A percentile compares a stretch with the other conserved stretches of the same genome.
phyloP scores from a whole-genome alignment of 169 alveolate species.

The Eimeria tenella region DNA sequence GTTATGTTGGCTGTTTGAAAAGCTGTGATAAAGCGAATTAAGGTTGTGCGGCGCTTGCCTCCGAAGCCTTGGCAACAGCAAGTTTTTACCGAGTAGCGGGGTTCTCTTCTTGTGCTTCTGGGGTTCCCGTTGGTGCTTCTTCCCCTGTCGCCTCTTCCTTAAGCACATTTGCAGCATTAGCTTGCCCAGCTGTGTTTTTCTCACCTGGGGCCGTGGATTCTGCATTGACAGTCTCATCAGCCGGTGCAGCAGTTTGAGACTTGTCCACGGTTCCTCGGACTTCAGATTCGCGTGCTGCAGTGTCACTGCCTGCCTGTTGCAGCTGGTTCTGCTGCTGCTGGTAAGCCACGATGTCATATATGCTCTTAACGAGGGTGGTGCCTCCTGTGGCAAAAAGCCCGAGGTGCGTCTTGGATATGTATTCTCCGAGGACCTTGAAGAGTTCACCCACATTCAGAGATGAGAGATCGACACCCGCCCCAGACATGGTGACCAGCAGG shows the following conservation, averaged over 20 bases:
- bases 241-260: background rate
- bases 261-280: background rate
- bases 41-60: too few relatives aligned
- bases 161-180: background rate
- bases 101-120: background rate
- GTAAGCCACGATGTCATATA: background rate
- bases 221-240: background rate
- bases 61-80: too few relatives aligned
- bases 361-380: background rate
- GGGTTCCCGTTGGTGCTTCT: background rate
- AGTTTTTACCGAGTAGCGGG: too few relatives aligned
- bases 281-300: background rate
- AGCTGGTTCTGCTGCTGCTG: background rate
- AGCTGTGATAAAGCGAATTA: too few relatives aligned
- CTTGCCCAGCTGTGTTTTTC: background rate
- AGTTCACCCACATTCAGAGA: background rate
- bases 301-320: background rate
- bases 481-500: background rate
- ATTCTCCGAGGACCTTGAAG: background rate
- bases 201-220: background rate
- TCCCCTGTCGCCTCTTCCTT: background rate
- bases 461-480: background rate
- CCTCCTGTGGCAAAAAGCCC: conserved; percentile 33
- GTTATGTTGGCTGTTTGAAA: too few relatives aligned
- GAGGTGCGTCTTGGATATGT: background rate